phyloP scores from a whole-genome alignment of 2,329 filamentous ascomycete genomes.

The Fusarium ambrosium region DNA sequence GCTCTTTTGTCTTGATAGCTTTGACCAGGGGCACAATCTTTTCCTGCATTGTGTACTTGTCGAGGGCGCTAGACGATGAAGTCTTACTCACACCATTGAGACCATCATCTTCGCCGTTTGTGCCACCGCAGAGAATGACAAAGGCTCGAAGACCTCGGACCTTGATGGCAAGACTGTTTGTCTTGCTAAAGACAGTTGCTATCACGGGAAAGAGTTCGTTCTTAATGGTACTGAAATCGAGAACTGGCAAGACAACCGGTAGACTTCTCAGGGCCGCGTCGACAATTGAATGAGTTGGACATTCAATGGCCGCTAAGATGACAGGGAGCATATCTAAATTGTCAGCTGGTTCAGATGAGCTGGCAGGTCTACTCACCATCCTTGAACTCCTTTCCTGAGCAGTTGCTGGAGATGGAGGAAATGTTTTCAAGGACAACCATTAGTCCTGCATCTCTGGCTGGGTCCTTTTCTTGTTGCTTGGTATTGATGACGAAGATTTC shows the following conservation, averaged over 20 bases:
- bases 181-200: constrained; percentile 90
- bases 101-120: constrained; percentile 72
- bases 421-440: constrained; percentile 93
- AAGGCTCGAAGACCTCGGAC: constrained; percentile 92
- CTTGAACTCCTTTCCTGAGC: constrained; percentile 92
- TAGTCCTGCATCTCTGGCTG: constrained; percentile 86
- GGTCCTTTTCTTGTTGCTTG: constrained; percentile 80
- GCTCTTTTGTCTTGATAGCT: constrained; percentile 97
- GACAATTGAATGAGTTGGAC: constrained; percentile 88
- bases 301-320: constrained; percentile 85
- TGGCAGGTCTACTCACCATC: constrained; percentile 72
- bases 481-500: constrained; percentile 80
- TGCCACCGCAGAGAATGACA: constrained; percentile 87
- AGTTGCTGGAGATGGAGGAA: constrained; percentile 80
- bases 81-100: constrained; percentile 80
- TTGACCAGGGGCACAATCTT: constrained; percentile 93
- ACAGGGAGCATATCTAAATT: constrained; percentile 85
- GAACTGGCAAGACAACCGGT: constrained; percentile 83
- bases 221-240: constrained; percentile 97
- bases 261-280: constrained; percentile 87
- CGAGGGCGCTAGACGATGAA: constrained; percentile 81
- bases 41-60: constrained; percentile 99
- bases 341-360: background rate
- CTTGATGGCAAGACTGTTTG: constrained; percentile 94
- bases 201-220: constrained; percentile 96